Evolutionary conservation across 2,329 filamentous ascomycete genomes (phyloP).

Genomic region (Xylariaceae sp.): DNA sequence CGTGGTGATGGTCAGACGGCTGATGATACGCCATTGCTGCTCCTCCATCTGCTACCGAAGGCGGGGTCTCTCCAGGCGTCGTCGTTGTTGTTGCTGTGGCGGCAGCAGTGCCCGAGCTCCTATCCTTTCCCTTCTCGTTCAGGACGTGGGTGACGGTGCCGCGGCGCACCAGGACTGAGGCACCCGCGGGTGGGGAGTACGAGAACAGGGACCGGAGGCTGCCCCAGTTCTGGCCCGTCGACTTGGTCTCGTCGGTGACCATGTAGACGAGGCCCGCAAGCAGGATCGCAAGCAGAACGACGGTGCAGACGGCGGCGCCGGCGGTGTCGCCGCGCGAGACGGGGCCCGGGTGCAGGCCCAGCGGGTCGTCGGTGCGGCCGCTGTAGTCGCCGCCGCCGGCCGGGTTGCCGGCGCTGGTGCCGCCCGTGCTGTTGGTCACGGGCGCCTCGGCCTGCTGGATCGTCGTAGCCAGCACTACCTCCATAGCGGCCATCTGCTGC

Average conservation of each 20-base stretch:
- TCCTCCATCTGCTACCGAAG: too few species aligned
- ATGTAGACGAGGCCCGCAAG: conserved; percentile 56
- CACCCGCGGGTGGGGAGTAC: not conserved
- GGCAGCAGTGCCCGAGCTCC: too few species aligned
- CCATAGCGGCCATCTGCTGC: conserved; percentile 71
- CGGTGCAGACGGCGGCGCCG: conserved; percentile 68
- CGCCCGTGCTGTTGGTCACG: conserved; percentile 48
- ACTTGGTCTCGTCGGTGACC: conserved; percentile 49
- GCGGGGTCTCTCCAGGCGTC: too few species aligned
- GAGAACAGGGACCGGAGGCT: conserved; percentile 22
- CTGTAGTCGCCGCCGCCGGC: conserved; percentile 50
- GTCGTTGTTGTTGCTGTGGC: too few species aligned
- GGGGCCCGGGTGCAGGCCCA: conserved; percentile 29
- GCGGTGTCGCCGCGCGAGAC: conserved; percentile 66
- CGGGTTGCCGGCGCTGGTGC: conserved; percentile 53
- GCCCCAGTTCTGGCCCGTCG: conserved; percentile 31
- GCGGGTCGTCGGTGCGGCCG: conserved; percentile 41
- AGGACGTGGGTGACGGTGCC: not conserved
- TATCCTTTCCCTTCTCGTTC: conserved; percentile 26
- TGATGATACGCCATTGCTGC: too few species aligned
- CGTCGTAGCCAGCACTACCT: conserved; percentile 65
- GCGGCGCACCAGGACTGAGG: conserved; percentile 1
- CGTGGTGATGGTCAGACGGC: too few species aligned
- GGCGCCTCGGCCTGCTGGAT: conserved; percentile 47
- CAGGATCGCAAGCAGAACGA: conserved; percentile 57